A percentile compares a stretch with the other conserved stretches of the same genome.
Conservation (phyloP, 441 rosid species). For the Gossypium trilobum region DNA sequence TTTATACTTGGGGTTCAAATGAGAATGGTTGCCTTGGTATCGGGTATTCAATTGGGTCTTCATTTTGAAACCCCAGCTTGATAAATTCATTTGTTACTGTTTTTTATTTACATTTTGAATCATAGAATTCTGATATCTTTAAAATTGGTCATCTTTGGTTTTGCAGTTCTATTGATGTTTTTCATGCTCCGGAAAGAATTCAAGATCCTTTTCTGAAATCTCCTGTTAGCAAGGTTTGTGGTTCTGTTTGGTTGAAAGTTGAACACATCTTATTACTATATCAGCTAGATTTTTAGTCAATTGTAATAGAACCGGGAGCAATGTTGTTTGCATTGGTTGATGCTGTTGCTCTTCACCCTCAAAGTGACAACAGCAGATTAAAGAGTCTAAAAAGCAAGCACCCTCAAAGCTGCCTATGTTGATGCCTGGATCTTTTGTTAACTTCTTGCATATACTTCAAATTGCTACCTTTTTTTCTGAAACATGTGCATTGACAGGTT, state of each 20-base stretch:
- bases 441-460: background rate
- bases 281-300: background rate
- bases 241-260: background rate
- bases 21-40: constrained; percentile 94
- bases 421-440: background rate
- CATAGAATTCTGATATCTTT: background rate
- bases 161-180: constrained; percentile 51
- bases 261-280: background rate
- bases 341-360: background rate
- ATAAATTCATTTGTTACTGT: background rate
- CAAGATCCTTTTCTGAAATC: constrained; percentile 59
- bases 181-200: constrained; percentile 64
- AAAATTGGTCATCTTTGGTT: constrained; percentile 11
- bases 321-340: background rate
- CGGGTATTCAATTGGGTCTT: constrained; percentile 37
- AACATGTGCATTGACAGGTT: constrained; percentile 35
- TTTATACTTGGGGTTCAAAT: constrained; percentile 81
- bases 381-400: background rate
- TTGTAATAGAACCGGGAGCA: background rate
- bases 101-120: background rate
- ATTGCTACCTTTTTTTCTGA: background rate
- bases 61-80: background rate
- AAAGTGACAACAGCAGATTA: background rate
- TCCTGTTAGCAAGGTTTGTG: constrained; percentile 50
- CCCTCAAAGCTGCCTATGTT: background rate